A percentile compares a stretch with the other conserved stretches of the same genome.
Evolutionary conservation across 2,329 filamentous ascomycete genomes (phyloP).

Genomic region (Ophiocordyceps camponoti-saundersi): DNA sequence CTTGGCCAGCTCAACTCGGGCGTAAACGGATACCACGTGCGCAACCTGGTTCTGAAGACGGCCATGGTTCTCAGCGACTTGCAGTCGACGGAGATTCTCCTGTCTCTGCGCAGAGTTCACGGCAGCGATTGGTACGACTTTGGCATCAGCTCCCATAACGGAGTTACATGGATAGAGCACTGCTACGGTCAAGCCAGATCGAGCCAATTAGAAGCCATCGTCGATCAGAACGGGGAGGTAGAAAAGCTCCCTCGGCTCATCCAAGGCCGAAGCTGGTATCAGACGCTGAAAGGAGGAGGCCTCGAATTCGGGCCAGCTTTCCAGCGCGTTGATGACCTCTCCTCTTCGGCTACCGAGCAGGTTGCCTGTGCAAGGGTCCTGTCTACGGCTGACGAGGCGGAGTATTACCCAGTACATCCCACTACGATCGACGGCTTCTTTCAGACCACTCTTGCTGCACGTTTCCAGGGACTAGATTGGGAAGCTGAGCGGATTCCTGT

Average conservation of each 20-base stretch:
- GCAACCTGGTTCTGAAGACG: neutral
- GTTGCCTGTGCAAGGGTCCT: neutral
- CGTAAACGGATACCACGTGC: neutral
- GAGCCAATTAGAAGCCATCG: neutral
- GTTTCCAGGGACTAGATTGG: too few relatives aligned
- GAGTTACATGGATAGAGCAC: neutral
- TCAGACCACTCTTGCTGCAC: too few relatives aligned
- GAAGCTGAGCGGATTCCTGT: too few relatives aligned
- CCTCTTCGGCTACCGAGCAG: neutral
- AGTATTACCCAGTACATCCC: too few relatives aligned
- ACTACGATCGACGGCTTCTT: too few relatives aligned
- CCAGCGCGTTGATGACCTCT: neutral
- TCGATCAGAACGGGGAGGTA: neutral
- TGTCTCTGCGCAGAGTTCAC: neutral
- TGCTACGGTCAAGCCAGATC: neutral
- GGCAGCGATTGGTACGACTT: neutral
- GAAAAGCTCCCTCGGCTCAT: neutral
- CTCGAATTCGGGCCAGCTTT: neutral
- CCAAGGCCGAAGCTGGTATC: neutral
- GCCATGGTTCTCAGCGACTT: neutral
- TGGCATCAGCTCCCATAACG: neutral
- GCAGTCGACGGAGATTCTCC: neutral
- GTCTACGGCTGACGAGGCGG: too few relatives aligned
- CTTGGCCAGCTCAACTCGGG: neutral
- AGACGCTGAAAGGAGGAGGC: neutral